These are phyloP conservation scores for Calophaca sinica DNA, from an alignment of 306 rosid genomes.

Conservation along the genomic window DNA sequence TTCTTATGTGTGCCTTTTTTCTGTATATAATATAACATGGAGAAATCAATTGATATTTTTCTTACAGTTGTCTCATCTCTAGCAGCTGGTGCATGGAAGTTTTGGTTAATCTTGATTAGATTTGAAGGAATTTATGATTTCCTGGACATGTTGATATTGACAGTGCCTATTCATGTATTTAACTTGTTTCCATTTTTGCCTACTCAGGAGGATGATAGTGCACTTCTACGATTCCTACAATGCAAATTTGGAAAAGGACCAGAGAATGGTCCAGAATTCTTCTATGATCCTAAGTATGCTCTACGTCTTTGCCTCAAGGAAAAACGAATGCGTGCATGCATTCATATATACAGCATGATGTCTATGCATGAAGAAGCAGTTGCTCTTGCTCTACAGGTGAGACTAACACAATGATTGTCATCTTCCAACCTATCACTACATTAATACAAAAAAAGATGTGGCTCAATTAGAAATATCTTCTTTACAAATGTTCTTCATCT, in stretches of 20 bases:
- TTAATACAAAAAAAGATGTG: conserved; percentile 18
- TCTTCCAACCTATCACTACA: conserved; percentile 5
- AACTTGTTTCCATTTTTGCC: conserved; percentile 48
- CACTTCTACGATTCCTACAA: conserved; percentile 89
- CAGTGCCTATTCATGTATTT: background rate
- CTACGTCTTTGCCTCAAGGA: conserved; percentile 97
- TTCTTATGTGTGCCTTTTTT: background rate
- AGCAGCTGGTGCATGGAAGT: conserved; percentile 17
- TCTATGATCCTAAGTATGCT: conserved; percentile 98
- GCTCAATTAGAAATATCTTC: conserved; percentile 25
- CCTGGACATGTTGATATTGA: conserved; percentile 18
- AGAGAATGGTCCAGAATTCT: conserved; percentile 91
- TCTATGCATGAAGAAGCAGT: conserved; percentile 99
- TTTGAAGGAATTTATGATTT: conserved; percentile 16
- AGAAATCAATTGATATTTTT: conserved; percentile 27
- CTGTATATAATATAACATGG: conserved; percentile 17
- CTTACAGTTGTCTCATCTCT: conserved; percentile 35
- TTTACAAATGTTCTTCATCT: conserved; percentile 17
- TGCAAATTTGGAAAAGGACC: conserved; percentile 95
- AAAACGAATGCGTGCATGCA: conserved; percentile 98
- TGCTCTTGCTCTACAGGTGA: conserved; percentile 97
- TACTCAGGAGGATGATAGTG: conserved; percentile 90
- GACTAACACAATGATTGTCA: conserved; percentile 45
- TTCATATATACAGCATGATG: conserved; percentile 99
- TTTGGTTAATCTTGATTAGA: conserved; percentile 33